A percentile compares a stretch with the other conserved stretches of the same genome.
phyloP scores from a whole-genome alignment of 306 rosid genomes.

The Lathyrus sativus region DNA sequence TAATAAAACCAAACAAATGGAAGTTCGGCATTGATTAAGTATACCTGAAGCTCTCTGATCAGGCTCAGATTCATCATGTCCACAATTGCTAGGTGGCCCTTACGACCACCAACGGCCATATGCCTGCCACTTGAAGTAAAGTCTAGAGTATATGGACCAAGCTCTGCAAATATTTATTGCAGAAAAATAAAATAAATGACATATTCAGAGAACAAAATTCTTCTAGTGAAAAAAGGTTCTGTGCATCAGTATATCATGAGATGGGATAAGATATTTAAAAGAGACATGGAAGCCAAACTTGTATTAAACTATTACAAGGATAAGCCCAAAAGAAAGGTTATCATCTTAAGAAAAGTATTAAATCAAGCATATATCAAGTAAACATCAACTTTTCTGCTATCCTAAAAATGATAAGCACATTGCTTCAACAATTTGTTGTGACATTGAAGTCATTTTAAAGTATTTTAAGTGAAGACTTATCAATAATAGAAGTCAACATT shows the following conservation, averaged over 20 bases:
- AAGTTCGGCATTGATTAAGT: conserved; percentile 4
- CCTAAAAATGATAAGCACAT: conserved; percentile 7
- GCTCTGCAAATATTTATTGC: conserved; percentile 53
- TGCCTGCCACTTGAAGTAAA: conserved; percentile 78
- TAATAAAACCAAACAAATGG: conserved; percentile 1
- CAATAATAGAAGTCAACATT: conserved; percentile 4
- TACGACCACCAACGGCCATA: conserved; percentile 76
- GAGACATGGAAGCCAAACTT: conserved; percentile 20
- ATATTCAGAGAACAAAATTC: conserved; percentile 13
- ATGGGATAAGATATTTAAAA: conserved; percentile 1
- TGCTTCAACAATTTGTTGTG: conserved; percentile 15
- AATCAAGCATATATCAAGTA: conserved; percentile 27
- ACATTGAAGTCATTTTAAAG: conserved; percentile 11
- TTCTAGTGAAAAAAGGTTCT: neutral
- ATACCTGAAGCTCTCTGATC: conserved; percentile 83
- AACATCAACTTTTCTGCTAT: conserved; percentile 2
- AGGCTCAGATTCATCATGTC: conserved; percentile 66
- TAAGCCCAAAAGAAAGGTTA: conserved; percentile 9
- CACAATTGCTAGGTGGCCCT: conserved; percentile 85
- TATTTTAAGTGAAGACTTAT: neutral
- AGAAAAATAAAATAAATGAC: conserved; percentile 21
- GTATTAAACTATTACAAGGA: neutral
- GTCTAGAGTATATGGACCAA: conserved; percentile 82
- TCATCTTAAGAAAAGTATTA: neutral
- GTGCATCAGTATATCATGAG: neutral